Base-by-base conservation (phyloP, 768 basidiomycete species). In the Lactarius hengduanensis region DNA sequence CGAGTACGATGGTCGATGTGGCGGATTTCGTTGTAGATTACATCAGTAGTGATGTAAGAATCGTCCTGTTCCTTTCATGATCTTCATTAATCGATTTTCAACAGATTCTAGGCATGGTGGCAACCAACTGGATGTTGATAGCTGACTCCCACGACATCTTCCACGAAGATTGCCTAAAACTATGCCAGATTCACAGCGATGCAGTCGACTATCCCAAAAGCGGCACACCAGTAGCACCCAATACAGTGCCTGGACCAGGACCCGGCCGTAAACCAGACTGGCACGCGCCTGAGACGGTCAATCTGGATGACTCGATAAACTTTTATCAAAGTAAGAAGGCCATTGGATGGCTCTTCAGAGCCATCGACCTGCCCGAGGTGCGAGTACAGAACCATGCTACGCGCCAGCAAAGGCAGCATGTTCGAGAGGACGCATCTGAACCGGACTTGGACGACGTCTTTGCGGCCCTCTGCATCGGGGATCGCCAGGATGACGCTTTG, bases 1-100 rank as follows among this genome's bases (percentile, higher is more conserved):
- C 78, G 2, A 83, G 85, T 71, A 86, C 83, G 1, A 86, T 88
- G 80, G 74, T 74, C 0, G 88, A 90, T 72, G 83, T 91, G 11
- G 86, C 84, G 0, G 83, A 89, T 58, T 91, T 90, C 71, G 81
- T 91, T 1, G 80, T 85, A 61, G 86, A 90, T 63, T 90, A 85
- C 66, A 86, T 90, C 64, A 84, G 78, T 71, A 86, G 82, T 53
- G 87, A 91, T 69, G 67, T 68, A 16, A 32, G 50, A 10, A 1
- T 20, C 13, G 28, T 28, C 20, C 2, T 32, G 13, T 20, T 43
- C 59, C 32, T 60, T 60, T 64, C 5, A 13, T 6, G 13, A 10
- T 20, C 30, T 38, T 38, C 16, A 15, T 60, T 55, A 32, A 54
- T 43, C 5, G 56, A n/a, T n/a, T 15, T 34, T 28, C 34, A 50